Conservation (phyloP, 208 protist genomes). For the Porcisia hertigi region DNA sequence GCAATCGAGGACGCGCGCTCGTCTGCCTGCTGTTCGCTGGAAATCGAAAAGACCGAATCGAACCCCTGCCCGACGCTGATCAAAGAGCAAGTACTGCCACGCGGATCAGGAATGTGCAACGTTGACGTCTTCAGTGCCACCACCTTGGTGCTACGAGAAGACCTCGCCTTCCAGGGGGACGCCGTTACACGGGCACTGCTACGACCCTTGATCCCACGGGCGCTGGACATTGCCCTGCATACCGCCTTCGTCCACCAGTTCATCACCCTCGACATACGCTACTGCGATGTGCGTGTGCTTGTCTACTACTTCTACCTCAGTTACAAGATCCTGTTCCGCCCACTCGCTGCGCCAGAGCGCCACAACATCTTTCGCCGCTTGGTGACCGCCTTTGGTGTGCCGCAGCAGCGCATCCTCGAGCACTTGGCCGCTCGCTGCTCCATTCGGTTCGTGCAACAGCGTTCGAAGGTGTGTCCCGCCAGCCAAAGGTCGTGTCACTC, state of each 20-base stretch:
- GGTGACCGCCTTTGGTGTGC: constrained; percentile 64
- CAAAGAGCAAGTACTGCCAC: not conserved
- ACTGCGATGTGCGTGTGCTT: constrained; percentile 65
- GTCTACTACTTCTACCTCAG: constrained; percentile 78
- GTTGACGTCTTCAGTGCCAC: not conserved
- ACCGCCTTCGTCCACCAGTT: constrained; percentile 65
- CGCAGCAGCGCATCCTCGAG: constrained; percentile 63
- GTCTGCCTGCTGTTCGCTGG: no score
- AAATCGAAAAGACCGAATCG: not conserved
- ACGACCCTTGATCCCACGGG: constrained; percentile 45
- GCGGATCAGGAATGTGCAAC: not conserved
- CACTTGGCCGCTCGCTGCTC: constrained; percentile 74
- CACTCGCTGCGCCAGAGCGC: constrained; percentile 66
- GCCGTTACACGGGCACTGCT: constrained; percentile 35
- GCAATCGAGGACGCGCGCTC: no score
- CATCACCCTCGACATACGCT: constrained; percentile 60
- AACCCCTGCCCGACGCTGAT: not conserved
- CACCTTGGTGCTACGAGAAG: not conserved
- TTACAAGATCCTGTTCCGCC: constrained; percentile 71
- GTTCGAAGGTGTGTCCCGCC: constrained; percentile 31
- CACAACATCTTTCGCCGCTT: constrained; percentile 77
- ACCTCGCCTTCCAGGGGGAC: constrained; percentile 25
- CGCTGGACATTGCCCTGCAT: constrained; percentile 50
- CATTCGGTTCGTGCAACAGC: constrained; percentile 62
- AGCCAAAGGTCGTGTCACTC: no score